A percentile compares a stretch with the other conserved stretches of the same genome.
These are phyloP conservation scores for Jacaranda mimosifolia DNA, from an alignment of 257 asterid species.

Conservation along the genomic window DNA sequence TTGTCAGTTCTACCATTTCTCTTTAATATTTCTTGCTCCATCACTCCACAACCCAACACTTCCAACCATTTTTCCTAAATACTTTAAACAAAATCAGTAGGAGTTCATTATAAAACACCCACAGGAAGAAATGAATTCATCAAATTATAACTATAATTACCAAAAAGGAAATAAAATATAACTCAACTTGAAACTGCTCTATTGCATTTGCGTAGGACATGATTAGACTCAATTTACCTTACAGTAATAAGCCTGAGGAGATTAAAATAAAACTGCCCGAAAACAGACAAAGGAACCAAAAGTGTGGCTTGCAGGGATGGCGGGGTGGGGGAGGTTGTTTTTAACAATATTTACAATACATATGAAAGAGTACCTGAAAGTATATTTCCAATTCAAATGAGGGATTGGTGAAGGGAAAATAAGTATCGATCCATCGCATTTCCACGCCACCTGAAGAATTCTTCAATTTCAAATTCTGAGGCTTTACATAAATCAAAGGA, in stretches of 20 bases:
- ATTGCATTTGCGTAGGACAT: not conserved
- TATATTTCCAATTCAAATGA: slow-evolving; percentile 95
- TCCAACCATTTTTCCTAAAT: slow-evolving; percentile 94
- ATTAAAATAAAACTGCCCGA: not conserved
- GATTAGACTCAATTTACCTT: not conserved
- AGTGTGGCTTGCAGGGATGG: not conserved
- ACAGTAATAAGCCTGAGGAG: slow-evolving; percentile 16
- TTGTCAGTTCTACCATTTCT: slow-evolving; percentile 69
- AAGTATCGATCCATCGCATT: slow-evolving; percentile 79
- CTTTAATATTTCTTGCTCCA: slow-evolving; percentile 94
- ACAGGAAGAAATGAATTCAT: not conserved
- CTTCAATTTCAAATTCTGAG: slow-evolving; percentile 33
- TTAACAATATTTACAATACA: slow-evolving; percentile 20
- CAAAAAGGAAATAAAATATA: not conserved
- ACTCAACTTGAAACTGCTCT: not conserved
- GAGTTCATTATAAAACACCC: slow-evolving; percentile 20
- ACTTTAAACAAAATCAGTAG: slow-evolving; percentile 35
- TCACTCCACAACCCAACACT: slow-evolving; percentile 98
- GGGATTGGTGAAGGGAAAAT: slow-evolving; percentile 94
- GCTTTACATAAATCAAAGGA: slow-evolving; percentile 21
- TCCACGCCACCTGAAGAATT: slow-evolving; percentile 81
- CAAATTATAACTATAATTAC: not conserved
- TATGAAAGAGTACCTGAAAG: slow-evolving; percentile 70
- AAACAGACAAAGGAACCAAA: slow-evolving; percentile 19
- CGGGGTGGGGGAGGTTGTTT: not conserved